phyloP scores from a whole-genome alignment of 176 grass and related monocot genomes.

The Zea mays region Zm-B73-REFERENCE-NAM-5.0 NC_050103.1:120670501-120671000 shows the following conservation, averaged over 20 bases:
- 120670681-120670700: constrained; percentile 68
- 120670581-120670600: constrained; percentile 50
- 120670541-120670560: constrained; percentile 69
- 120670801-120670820: constrained; percentile 69
- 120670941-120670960: neutral
- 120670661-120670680: constrained; percentile 68
- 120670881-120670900: constrained; percentile 29
- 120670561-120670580: constrained; percentile 69
- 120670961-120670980: no score
- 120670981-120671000: no score
- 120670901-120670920: constrained; percentile 23
- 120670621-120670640: constrained; percentile 54
- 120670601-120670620: constrained; percentile 5
- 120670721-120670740: constrained; percentile 63
- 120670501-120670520: constrained; percentile 47
- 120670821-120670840: constrained; percentile 23
- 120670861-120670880: neutral
- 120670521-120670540: constrained; percentile 28
- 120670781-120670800: constrained; percentile 75
- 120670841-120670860: neutral
- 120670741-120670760: constrained; percentile 59
- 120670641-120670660: constrained; percentile 57
- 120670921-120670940: constrained; percentile 29
- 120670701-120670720: constrained; percentile 49
- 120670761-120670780: constrained; percentile 71